Base-by-base conservation (phyloP, 2,329 filamentous ascomycete genomes). In the Monilinia laxa region DNA sequence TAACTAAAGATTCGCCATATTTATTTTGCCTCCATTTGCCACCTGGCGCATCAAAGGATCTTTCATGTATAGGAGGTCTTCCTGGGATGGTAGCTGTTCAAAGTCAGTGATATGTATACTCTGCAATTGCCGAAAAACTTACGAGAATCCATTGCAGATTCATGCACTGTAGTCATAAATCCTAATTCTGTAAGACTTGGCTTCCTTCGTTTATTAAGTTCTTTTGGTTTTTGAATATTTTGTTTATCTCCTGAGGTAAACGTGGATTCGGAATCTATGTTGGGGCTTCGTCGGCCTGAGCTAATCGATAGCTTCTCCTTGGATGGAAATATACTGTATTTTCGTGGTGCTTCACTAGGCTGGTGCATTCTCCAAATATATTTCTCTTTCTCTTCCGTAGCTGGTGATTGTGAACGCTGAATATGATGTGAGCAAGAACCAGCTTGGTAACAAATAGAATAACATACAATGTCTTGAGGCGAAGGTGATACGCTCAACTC, bases 141-240 rank as follows among this genome's bases (percentile, higher is more conserved):
- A 90, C 88, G 88, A 73, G 88, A 90, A 77, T 90, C 88, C 86
- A 90, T 89, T 62, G 85, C 77, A 59, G 83, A 78, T 74, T 90
- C 87, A 70, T 89, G 86, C 18, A 90, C 87, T 1, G 87, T 89
- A 6, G 87, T 88, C 87, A 89, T 88, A 45, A 85, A 86, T 2
- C 85, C 87, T 59, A 89, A 76, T 69, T 90, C 88, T 12, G 86
- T 84, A 18, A 88, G 83, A 76, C 84, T 89, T 71, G 85, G 79
- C 74, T 90, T 90, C 70, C 87, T 83, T 72, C 87, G 82, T 69
- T 86, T 80, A 60, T 78, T 81, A 67, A 86, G 82, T 71, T 87
- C 84, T 75, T 85, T 87, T 73, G 85, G 80, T 66, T 84, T 82
- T 68, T 84, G 78, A 68, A 83, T 76, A 51, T 80, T 79, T 68